Evolutionary conservation across 1,139 yeast genomes (phyloP), one percentile per base, ranked within the genome.

Genomic region (Yamadazyma mexicana): DNA sequence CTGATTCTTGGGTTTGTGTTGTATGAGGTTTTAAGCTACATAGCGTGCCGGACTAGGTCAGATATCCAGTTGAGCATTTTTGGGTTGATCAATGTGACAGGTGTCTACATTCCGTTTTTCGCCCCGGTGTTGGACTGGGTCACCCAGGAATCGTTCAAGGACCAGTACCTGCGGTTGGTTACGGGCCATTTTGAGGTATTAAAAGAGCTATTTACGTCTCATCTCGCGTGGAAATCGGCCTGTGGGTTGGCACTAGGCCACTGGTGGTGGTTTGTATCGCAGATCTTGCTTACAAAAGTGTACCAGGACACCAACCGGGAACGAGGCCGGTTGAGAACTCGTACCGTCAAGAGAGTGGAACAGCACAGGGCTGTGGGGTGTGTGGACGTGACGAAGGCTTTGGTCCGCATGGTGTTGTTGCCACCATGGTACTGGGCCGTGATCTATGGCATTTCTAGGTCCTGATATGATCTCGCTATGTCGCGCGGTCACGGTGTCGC

Each of bases 191-290:
- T 17, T 5, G 8, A 6, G 22, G 22, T 20, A 8, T 5, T 20
- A 8, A 20, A 20, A 20, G 22, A 20, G 22, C 5, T 20, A 20
- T 20, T 49, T 14, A 38, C 35, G 5, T 46, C 39, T 26, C 44
- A 44, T 9, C 39, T 43, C 9, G 40, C 52, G 7, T 60, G 59
- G 60, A 48, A 44, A 38, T 47, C 51, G n/a, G 23, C 55, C 5
- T 39, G 64, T 10, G 50, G 58, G 28, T 17, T 39, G 9, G 17
- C 26, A 0, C 40, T 65, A 27, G 70, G 67, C 3, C 75, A 71
- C 43, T 40, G 60, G 20, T 69, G 73, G 74, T 70, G 75, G 75
- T 65, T 53, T 37, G 25, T 50, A 3, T 50, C 64, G 17, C 59
- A 56, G 15, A 55, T 59, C 24, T 43, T 61, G 12, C 46, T 64